Conservation (phyloP, 768 basidiomycete species). For the Rhodotorula kratochvilovae region DNA sequence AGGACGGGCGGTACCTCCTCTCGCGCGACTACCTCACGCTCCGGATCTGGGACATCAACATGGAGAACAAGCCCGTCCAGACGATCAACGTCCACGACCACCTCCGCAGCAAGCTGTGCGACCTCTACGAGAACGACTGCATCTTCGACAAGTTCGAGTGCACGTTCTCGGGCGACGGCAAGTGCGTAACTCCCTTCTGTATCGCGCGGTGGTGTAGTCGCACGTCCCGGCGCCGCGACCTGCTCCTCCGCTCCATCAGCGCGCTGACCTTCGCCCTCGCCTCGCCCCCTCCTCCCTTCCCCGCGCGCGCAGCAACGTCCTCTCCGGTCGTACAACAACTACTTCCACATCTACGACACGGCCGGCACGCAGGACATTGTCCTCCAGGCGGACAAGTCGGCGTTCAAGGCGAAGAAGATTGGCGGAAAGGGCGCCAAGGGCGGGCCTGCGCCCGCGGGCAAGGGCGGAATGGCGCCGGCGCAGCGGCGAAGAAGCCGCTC, state of each 20-base stretch:
- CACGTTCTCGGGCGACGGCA: constrained; percentile 93
- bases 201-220: too few species aligned
- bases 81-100: constrained; percentile 99
- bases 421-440: constrained; percentile 59
- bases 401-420: constrained; percentile 99
- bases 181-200: constrained; percentile 51
- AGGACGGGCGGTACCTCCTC: constrained; percentile 92
- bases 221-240: too few species aligned
- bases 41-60: constrained; percentile 99
- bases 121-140: constrained; percentile 98
- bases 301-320: constrained; percentile 64
- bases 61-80: constrained; percentile 93
- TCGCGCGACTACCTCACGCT: constrained; percentile 94
- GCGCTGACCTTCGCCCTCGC: background rate
- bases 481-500: constrained; percentile 73
- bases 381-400: constrained; percentile 96
- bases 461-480: constrained; percentile 10
- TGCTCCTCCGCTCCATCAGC: too few species aligned
- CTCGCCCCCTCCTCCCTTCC: background rate
- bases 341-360: constrained; percentile 98
- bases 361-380: constrained; percentile 78
- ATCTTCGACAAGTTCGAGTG: constrained; percentile 99
- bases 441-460: constrained; percentile 46
- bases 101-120: constrained; percentile 91
- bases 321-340: constrained; percentile 99